Evolutionary conservation across 2,329 filamentous ascomycete species (phyloP).

Genomic region (Penicillium frequentans): DNA sequence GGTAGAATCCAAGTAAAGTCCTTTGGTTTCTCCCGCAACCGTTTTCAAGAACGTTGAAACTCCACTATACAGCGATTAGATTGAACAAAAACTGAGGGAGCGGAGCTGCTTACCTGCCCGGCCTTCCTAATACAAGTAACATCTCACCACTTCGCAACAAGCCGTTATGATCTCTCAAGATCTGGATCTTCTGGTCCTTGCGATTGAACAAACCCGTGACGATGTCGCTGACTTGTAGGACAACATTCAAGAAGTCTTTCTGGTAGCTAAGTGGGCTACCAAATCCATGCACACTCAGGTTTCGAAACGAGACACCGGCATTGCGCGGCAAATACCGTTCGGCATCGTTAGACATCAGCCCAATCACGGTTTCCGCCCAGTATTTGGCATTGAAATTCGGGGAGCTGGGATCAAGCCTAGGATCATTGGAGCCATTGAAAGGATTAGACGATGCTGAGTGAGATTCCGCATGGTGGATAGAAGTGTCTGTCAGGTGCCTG

Average conservation of each 20-base stretch:
- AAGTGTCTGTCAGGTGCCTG: neutral
- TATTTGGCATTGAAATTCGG: neutral
- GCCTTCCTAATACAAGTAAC: neutral
- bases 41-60: neutral
- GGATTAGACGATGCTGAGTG: neutral
- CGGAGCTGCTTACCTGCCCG: neutral
- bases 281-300: neutral
- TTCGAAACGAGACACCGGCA: neutral
- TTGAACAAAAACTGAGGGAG: rapidly evolving
- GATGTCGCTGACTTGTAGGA: neutral
- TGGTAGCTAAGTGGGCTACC: neutral
- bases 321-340: neutral
- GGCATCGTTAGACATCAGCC: neutral
- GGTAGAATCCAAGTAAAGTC: neutral
- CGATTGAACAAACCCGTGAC: neutral
- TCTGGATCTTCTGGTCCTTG: neutral
- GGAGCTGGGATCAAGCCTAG: neutral
- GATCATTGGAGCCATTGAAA: neutral
- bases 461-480: neutral
- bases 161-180: neutral
- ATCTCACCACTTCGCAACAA: neutral
- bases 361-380: neutral
- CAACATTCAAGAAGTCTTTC: neutral
- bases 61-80: neutral
- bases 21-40: neutral